Base-by-base conservation (phyloP, 805 yeast species). In the Saccharomycopsis fibuligera region DNA sequence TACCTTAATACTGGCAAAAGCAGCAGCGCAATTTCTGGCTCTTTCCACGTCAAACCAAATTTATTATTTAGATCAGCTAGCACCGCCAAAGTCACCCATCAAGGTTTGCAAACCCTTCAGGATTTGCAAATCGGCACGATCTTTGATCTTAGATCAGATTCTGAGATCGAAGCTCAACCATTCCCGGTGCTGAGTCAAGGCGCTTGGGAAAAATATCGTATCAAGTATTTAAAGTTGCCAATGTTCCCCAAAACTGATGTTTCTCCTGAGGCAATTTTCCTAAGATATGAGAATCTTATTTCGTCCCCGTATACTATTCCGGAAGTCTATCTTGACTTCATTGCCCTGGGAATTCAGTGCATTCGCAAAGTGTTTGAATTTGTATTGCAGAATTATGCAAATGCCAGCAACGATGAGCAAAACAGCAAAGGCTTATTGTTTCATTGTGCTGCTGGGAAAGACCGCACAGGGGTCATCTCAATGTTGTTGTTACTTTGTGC, bases 381-480 rank as follows among this genome's bases (percentile, higher is more conserved):
- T 57, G 66, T 87, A 41, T 68, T 80, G 41, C n/a, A n/a, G n/a
- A n/a, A n/a, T n/a, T n/a, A n/a, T n/a, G n/a, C n/a, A n/a, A n/a
- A n/a, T n/a, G 86, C 83, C 49, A 61, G 68, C 36, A 73, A 78
- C 2, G 62, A 66, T 19, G 74, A 76, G 2, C 65, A 16, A 10
- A n/a, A n/a, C n/a, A n/a, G n/a, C n/a, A n/a, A n/a, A n/a, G n/a
- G n/a, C n/a, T 31, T 87, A 50, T 63, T 83, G 8, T 77, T 81
- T 62, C 91, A 86, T 60, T 87, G 95, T 64, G 78, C 90, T 3
- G 91, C 91, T 1, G 96, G 96, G 2, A 87, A 86, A 62, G 96
- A 87, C 61, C 73, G 95, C 39, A 86, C 96, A 0, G 96, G 95
- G 0, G 70, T 86, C 12, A 60, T 84, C 54, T 75, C 81, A 2